phyloP scores from a whole-genome alignment of 805 yeast species.

The Yarrowia deformans region DNA sequence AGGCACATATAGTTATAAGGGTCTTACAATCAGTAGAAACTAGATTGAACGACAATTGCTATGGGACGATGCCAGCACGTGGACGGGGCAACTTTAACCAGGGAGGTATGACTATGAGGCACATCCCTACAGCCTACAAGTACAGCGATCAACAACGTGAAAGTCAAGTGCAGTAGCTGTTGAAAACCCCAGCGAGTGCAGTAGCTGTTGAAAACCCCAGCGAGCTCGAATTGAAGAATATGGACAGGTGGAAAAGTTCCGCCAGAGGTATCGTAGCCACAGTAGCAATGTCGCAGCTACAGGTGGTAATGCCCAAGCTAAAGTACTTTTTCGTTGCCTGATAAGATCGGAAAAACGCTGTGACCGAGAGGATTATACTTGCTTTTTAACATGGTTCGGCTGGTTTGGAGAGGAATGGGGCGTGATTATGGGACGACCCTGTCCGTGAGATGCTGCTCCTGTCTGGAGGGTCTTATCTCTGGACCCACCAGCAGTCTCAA shows the following conservation, averaged over 20 bases:
- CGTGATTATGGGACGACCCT: no score
- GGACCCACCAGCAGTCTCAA: no score
- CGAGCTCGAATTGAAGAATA: no score
- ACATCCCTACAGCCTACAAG: neutral
- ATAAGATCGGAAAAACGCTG: constrained; percentile 4
- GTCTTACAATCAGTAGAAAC: neutral
- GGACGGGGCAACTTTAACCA: constrained; percentile 3
- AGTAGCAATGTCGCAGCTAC: neutral
- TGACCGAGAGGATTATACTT: constrained; percentile 4
- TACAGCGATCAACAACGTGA: no score
- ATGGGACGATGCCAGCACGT: constrained; percentile 10
- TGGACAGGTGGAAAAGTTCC: no score
- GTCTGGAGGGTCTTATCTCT: no score
- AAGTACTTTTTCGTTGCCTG: constrained; percentile 20
- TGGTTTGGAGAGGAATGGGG: neutral
- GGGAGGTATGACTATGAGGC: neutral
- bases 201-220: no score
- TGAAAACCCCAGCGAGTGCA: no score
- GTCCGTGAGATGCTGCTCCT: no score
- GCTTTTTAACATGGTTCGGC: neutral
- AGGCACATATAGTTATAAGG: neutral
- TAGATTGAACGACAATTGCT: constrained; percentile 11
- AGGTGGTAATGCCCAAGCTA: neutral
- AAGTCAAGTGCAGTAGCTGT: no score
- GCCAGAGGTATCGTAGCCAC: no score